phyloP scores from a whole-genome alignment of 1,284 basidiomycete genomes.

The Caloboletus inedulis region DNA sequence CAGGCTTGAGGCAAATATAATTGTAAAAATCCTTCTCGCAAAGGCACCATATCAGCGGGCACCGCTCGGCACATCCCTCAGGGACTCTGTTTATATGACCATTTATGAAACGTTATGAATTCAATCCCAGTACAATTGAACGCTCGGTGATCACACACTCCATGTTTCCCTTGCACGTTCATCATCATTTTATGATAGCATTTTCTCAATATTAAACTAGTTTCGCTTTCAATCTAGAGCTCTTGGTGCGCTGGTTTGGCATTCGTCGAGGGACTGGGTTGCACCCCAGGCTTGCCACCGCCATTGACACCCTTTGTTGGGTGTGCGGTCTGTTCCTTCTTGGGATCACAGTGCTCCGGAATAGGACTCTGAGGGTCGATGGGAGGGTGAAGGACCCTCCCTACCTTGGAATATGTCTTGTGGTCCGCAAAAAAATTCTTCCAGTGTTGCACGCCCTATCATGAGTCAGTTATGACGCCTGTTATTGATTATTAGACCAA shows the following conservation, averaged over 20 bases:
- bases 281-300: conserved; percentile 10
- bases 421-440: conserved; percentile 84
- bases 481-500: background rate
- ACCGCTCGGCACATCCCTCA: conserved; percentile 12
- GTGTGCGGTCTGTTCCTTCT: conserved; percentile 41
- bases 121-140: conserved; percentile 1
- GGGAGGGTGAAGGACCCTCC: conserved; percentile 67
- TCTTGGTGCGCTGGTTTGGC: conserved; percentile 35
- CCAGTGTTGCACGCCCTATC: conserved; percentile 79
- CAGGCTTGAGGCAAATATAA: conserved; percentile 32
- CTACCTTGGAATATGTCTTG: conserved; percentile 74
- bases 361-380: conserved; percentile 80
- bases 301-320: conserved; percentile 7
- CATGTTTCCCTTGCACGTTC: conserved; percentile 28
- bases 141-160: conserved; percentile 14
- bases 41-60: background rate
- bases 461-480: background rate
- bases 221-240: conserved; percentile 30
- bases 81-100: conserved; percentile 29
- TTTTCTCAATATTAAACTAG: conserved; percentile 12
- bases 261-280: conserved; percentile 10
- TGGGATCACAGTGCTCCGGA: conserved; percentile 73
- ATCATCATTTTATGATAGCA: conserved; percentile 22
- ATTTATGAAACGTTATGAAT: conserved; percentile 27
- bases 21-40: conserved; percentile 12